Conservation (phyloP, 2,329 filamentous ascomycete species). For the Aspergillus amoenus region DNA sequence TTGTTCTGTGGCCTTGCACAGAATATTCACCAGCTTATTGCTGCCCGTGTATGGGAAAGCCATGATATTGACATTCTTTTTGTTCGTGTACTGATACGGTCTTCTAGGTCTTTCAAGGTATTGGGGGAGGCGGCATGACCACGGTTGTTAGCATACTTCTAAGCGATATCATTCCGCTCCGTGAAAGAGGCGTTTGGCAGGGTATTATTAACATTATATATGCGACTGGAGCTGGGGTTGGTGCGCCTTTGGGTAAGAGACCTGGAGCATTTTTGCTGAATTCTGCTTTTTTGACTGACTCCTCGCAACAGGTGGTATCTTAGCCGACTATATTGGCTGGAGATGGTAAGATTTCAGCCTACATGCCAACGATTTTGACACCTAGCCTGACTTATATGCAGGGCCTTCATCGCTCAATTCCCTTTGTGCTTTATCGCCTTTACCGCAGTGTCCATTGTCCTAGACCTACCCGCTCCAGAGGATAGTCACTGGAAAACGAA, state of each 20-base stretch:
- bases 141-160: constrained; percentile 68
- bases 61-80: no score
- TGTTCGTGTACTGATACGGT: not conserved
- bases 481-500: constrained; percentile 65
- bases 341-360: constrained; percentile 56
- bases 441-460: constrained; percentile 59
- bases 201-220: constrained; percentile 72
- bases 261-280: not conserved
- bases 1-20: constrained; percentile 58
- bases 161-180: constrained; percentile 68
- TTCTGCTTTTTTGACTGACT: constrained; percentile 21
- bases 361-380: not conserved
- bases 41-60: constrained; percentile 51
- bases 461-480: constrained; percentile 61
- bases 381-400: constrained; percentile 25
- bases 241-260: constrained; percentile 62
- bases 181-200: constrained; percentile 72
- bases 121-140: constrained; percentile 72
- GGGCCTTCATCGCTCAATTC: constrained; percentile 70
- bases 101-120: constrained; percentile 54
- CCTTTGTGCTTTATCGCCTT: constrained; percentile 68
- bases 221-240: constrained; percentile 65
- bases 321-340: constrained; percentile 75
- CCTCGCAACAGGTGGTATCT: constrained; percentile 51
- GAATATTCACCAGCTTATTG: constrained; percentile 65